Evolutionary conservation across 495 filamentous ascomycete species (phyloP).

Genomic region (Daldinia decipiens): DNA sequence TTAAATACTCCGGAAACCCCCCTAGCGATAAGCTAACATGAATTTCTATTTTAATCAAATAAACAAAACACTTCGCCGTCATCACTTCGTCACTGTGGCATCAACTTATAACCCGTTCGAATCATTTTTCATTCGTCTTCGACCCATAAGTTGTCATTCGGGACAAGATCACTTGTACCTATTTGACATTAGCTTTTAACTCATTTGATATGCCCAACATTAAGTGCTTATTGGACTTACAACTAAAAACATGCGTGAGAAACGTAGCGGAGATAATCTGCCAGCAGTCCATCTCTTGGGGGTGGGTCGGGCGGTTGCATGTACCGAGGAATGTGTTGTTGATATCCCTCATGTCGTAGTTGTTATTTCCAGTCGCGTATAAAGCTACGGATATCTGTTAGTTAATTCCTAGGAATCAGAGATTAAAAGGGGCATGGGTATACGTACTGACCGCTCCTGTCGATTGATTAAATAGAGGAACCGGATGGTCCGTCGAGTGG

Average conservation of each 20-base stretch:
- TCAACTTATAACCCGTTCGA: not conserved
- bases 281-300: conserved; percentile 42
- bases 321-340: conserved; percentile 41
- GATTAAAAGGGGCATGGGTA: not conserved
- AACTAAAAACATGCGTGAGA: conserved; percentile 38
- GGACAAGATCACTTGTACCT: conserved; percentile 33
- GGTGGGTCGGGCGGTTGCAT: conserved; percentile 26
- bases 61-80: conserved; percentile 2
- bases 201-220: too few species aligned
- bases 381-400: conserved; percentile 27
- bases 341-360: conserved; percentile 40
- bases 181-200: conserved; percentile 7
- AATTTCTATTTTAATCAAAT: not conserved
- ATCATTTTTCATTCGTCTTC: conserved; percentile 4
- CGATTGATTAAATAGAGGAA: conserved; percentile 31
- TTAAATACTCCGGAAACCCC: not conserved
- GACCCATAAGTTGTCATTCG: conserved; percentile 32
- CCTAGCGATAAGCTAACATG: not conserved
- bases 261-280: conserved; percentile 32
- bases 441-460: conserved; percentile 41
- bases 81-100: not conserved
- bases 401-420: not conserved
- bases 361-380: conserved; percentile 27
- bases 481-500: conserved; percentile 26
- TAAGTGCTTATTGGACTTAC: conserved; percentile 21